These are phyloP conservation scores for Aspergillus floridensis DNA, from an alignment of 2,329 filamentous ascomycete species.

Conservation along the genomic window DNA sequence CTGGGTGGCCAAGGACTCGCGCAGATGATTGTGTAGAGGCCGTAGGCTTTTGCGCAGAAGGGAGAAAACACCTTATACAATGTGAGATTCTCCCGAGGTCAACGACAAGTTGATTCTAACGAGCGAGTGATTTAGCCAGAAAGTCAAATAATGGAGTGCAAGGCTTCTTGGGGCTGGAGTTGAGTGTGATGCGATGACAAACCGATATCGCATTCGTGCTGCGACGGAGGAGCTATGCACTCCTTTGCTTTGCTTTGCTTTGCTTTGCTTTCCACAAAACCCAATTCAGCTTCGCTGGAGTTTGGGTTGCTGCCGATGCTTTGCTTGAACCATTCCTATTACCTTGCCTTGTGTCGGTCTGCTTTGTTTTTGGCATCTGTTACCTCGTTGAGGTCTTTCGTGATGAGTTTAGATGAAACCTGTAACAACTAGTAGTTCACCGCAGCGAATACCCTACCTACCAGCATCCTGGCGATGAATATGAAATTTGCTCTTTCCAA, in stretches of 20 bases:
- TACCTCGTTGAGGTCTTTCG: background rate
- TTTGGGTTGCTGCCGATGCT: background rate
- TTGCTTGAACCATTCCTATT: background rate
- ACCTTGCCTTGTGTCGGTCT: conserved; percentile 6
- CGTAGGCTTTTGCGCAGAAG: background rate
- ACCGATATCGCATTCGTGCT: conserved; percentile 18
- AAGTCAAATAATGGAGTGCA: background rate
- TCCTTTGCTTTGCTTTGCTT: conserved; percentile 10
- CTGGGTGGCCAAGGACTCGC: conserved; percentile 89
- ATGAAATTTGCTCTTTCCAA: conserved; percentile 4
- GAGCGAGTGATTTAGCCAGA: background rate
- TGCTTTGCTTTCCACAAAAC: background rate
- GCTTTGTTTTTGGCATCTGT: conserved; percentile 3
- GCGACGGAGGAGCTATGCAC: conserved; percentile 12
- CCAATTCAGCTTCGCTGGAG: background rate
- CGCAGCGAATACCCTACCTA: conserved; percentile 20
- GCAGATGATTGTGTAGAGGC: conserved; percentile 84
- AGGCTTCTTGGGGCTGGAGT: background rate
- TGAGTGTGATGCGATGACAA: conserved; percentile 24
- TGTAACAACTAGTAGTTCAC: conserved; percentile 14
- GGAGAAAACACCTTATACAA: background rate
- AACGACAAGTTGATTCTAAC: background rate
- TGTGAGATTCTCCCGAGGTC: background rate
- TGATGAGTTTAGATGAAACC: conserved; percentile 10
- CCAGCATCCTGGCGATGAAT: conserved; percentile 21